phyloP scores from a whole-genome alignment of 768 basidiomycete species.

The Boletus eberwhitei region DNA sequence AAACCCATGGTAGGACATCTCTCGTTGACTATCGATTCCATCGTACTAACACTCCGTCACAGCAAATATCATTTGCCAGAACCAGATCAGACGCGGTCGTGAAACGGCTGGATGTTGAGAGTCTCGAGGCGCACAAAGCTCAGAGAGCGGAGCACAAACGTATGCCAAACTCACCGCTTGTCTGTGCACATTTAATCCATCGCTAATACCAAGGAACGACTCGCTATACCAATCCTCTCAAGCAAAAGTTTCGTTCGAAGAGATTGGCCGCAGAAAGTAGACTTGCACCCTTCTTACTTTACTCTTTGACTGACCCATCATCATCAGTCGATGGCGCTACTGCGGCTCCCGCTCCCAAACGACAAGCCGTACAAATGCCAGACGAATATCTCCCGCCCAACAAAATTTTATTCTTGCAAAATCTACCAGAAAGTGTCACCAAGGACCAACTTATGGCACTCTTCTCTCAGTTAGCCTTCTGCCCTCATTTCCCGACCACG shows the following conservation, averaged over 20 bases:
- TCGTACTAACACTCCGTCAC: conserved; percentile 4
- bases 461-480: conserved; percentile 76
- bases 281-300: conserved; percentile 1
- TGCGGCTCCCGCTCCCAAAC: conserved; percentile 63
- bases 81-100: conserved; percentile 90
- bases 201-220: conserved; percentile 53
- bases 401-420: conserved; percentile 98
- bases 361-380: conserved; percentile 92
- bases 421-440: conserved; percentile 88
- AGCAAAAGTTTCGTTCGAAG: conserved; percentile 81
- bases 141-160: conserved; percentile 81
- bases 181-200: not conserved
- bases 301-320: not conserved
- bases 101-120: conserved; percentile 61
- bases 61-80: conserved; percentile 96
- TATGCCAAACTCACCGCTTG: conserved; percentile 34
- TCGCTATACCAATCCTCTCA: conserved; percentile 86
- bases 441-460: conserved; percentile 89
- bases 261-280: conserved; percentile 77
- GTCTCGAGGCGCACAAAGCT: conserved; percentile 73
- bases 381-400: conserved; percentile 99
- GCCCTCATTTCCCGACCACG: not conserved
- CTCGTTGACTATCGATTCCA: not conserved
- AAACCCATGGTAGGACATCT: conserved; percentile 81
- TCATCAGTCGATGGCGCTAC: conserved; percentile 64